Conservation (phyloP, 2,329 filamentous ascomycete genomes). For the Colletotrichum viniferum region DNA sequence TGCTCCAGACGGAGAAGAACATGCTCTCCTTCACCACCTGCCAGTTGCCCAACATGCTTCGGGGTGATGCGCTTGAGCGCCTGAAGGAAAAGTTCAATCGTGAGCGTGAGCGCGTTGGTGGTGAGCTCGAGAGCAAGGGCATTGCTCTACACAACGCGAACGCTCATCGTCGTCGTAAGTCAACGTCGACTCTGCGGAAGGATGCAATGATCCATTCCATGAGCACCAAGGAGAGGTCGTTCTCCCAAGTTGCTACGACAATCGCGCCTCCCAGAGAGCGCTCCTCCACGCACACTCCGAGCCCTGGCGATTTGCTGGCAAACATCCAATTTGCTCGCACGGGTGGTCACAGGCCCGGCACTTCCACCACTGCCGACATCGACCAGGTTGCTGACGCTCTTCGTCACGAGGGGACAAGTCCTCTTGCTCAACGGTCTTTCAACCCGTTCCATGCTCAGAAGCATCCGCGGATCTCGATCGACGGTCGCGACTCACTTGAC, state of each 20-base stretch:
- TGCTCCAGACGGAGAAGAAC: constrained; percentile 87
- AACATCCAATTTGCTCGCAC: constrained; percentile 75
- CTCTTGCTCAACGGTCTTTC: constrained; percentile 54
- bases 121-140: constrained; percentile 85
- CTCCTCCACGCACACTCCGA: constrained; percentile 54
- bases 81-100: constrained; percentile 91
- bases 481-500: constrained; percentile 81
- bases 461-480: constrained; percentile 55
- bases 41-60: constrained; percentile 88
- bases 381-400: constrained; percentile 32
- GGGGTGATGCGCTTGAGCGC: constrained; percentile 80
- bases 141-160: constrained; percentile 90
- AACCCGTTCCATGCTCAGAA: constrained; percentile 62
- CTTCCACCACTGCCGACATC: constrained; percentile 30
- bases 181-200: constrained; percentile 77
- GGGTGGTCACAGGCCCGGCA: constrained; percentile 49
- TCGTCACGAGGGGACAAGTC: constrained; percentile 43
- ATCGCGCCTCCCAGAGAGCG: constrained; percentile 46
- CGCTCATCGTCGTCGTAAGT: constrained; percentile 68
- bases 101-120: constrained; percentile 81
- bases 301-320: constrained; percentile 79
- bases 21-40: constrained; percentile 94
- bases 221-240: constrained; percentile 47
- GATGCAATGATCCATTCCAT: constrained; percentile 77
- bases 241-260: constrained; percentile 45